These are phyloP conservation scores for Pseudocercospora ulei DNA, from an alignment of 2,329 filamentous ascomycete genomes.

Conservation along the genomic window DNA sequence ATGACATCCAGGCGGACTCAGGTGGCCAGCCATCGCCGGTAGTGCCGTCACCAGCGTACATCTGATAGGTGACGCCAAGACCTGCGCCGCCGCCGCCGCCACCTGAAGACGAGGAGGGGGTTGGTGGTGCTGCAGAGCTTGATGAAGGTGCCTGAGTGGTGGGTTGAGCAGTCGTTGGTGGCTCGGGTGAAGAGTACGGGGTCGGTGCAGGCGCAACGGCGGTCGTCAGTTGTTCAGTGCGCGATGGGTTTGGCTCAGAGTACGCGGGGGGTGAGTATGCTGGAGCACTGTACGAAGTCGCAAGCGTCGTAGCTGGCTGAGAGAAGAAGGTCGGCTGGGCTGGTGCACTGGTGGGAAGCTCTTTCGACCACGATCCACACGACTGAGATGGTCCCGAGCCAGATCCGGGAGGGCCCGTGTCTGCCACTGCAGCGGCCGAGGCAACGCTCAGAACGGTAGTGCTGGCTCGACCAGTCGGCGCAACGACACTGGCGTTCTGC, in stretches of 20 bases:
- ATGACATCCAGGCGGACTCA: constrained; percentile 23
- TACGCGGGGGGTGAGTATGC: constrained; percentile 10
- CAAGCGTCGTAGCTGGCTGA: constrained; percentile 6
- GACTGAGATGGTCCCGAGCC: not conserved
- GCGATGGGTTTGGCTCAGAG: constrained; percentile 5
- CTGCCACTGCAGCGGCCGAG: constrained; percentile 8
- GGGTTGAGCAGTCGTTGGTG: constrained; percentile 6
- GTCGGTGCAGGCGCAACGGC: constrained; percentile 7
- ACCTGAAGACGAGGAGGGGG: constrained; percentile 9
- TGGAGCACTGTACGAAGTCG: constrained; percentile 6
- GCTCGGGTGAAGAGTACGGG: constrained; percentile 7
- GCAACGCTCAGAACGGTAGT: constrained; percentile 8
- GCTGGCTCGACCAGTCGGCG: not conserved
- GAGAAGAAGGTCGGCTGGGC: constrained; percentile 8
- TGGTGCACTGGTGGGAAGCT: constrained; percentile 1
- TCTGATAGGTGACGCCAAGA: constrained; percentile 20
- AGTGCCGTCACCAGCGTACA: constrained; percentile 25
- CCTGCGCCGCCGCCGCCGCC: constrained; percentile 11
- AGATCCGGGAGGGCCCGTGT: constrained; percentile 9
- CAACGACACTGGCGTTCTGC: constrained; percentile 11
- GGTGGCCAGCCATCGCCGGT: constrained; percentile 25
- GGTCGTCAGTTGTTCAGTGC: constrained; percentile 3
- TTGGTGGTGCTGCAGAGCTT: constrained; percentile 7
- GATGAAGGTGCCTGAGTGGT: constrained; percentile 9
- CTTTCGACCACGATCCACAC: not conserved